Evolutionary conservation across 352 stramenopile species (phyloP), one percentile per base, ranked within the genome.

Genomic region (Phytophthora cryptogea): DNA sequence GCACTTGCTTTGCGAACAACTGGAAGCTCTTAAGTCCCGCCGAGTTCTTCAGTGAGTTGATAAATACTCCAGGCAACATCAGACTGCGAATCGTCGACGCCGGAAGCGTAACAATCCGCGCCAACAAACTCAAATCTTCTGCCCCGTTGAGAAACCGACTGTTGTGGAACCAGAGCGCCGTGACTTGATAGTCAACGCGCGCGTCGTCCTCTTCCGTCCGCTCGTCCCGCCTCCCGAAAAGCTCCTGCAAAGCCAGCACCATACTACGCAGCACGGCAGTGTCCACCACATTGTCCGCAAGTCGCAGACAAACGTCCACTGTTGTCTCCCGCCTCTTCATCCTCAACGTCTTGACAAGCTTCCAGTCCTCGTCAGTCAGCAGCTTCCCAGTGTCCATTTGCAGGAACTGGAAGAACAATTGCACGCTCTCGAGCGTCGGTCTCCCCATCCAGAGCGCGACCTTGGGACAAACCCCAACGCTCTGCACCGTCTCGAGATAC

Each of bases 101-200:
- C 23, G 63, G 56, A 4, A 70, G 55, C 17, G 50, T 66, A 14
- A 60, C 23, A 4, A 66, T n/a, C 40, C 54, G 37, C n/a, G 63
- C 39, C 14, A 70, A 13, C 9, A 66, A 37, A 7, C 32, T 14
- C 28, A 66, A 51, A 53, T 66, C 50, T 27, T 66, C 56, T 0
- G 50, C 13, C 5, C 33, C 50, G 20, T 43, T 70, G 45, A 70
- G 20, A 37, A 70, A 58, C 10, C 63, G 56, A 23, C 49, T 55
- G 45, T 62, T 66, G 37, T 58, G 44, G 23, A 64, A 63, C 56
- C 56, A 70, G 37, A 70, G 30, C 33, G 45, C 31, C 31, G 63
- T 66, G 32, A 70, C 23, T 16, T 70, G 10, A 16, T 55, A 63
- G 37, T 66, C 26, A 14, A 70, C 17, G 9, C n/a, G 28, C 3